Evolutionary conservation across 495 filamentous ascomycete genomes (phyloP).

Genomic region (Talaromyces liani): DNA sequence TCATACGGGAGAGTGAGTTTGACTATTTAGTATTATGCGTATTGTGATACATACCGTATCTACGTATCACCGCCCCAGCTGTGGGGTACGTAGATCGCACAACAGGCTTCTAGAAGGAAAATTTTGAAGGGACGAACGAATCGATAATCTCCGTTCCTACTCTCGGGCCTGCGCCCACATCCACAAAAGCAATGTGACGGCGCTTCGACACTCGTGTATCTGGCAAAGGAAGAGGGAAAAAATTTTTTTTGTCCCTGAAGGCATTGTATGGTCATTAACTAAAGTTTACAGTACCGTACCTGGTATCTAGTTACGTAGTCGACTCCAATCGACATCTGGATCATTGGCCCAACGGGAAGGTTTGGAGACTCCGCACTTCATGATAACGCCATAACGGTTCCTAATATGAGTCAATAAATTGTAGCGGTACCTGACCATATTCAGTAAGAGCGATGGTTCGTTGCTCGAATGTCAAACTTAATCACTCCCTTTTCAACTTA

Average conservation of each 20-base stretch:
- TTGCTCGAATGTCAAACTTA: background rate
- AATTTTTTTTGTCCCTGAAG: background rate
- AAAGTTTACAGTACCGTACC: background rate
- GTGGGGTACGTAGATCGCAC: too few species aligned
- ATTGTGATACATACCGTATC: too few species aligned
- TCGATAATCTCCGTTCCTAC: background rate
- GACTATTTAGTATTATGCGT: too few species aligned
- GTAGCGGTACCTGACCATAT: background rate
- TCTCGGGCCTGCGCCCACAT: too few species aligned
- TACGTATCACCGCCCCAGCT: too few species aligned
- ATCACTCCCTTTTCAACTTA: too few species aligned
- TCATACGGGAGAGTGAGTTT: too few species aligned
- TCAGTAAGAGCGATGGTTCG: background rate
- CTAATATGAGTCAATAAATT: background rate
- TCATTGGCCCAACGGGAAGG: too few species aligned
- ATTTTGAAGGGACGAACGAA: background rate
- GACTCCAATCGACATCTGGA: background rate
- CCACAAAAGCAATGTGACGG: background rate
- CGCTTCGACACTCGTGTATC: too few species aligned
- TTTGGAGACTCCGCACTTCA: too few species aligned
- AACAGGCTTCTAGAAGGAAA: too few species aligned
- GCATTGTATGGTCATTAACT: background rate
- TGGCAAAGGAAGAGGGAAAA: background rate
- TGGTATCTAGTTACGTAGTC: background rate
- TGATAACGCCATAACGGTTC: too few species aligned